phyloP scores from a whole-genome alignment of 2,329 filamentous ascomycete genomes.

The Berkeleyomyces rouxiae region DNA sequence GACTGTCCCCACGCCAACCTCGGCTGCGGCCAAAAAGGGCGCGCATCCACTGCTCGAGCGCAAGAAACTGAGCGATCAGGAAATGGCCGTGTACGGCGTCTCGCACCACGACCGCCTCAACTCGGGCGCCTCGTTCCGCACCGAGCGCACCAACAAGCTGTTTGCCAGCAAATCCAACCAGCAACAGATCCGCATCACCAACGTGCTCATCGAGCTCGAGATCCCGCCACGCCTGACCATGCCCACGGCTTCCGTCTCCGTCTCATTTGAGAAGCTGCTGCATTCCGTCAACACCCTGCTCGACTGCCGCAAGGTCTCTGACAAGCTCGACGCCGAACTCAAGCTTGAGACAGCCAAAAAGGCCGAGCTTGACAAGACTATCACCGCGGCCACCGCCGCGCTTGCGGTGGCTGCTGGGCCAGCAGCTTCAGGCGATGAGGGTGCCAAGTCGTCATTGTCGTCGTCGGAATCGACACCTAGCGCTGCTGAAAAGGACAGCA shows the following conservation, averaged over 20 bases:
- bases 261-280: constrained; percentile 55
- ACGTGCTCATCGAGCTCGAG: constrained; percentile 54
- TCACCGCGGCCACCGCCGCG: constrained; percentile 14
- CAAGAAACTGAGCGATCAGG: constrained; percentile 55
- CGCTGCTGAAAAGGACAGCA: background rate
- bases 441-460: constrained; percentile 10
- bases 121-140: constrained; percentile 77
- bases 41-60: constrained; percentile 32
- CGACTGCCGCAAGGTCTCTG: constrained; percentile 55
- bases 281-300: constrained; percentile 50
- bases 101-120: constrained; percentile 70
- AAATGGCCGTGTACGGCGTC: constrained; percentile 70
- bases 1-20: constrained; percentile 23
- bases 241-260: constrained; percentile 55
- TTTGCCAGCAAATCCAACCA: constrained; percentile 61
- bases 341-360: constrained; percentile 41
- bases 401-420: constrained; percentile 12
- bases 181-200: constrained; percentile 59
- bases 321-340: constrained; percentile 61
- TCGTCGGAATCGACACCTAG: background rate
- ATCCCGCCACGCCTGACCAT: constrained; percentile 54
- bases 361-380: constrained; percentile 31
- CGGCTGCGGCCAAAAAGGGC: constrained; percentile 17
- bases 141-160: constrained; percentile 63
- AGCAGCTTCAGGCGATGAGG: constrained; percentile 6